Evolutionary conservation across 345 rosid genomes (phyloP).

Genomic region (Eutrema japonicum): DNA sequence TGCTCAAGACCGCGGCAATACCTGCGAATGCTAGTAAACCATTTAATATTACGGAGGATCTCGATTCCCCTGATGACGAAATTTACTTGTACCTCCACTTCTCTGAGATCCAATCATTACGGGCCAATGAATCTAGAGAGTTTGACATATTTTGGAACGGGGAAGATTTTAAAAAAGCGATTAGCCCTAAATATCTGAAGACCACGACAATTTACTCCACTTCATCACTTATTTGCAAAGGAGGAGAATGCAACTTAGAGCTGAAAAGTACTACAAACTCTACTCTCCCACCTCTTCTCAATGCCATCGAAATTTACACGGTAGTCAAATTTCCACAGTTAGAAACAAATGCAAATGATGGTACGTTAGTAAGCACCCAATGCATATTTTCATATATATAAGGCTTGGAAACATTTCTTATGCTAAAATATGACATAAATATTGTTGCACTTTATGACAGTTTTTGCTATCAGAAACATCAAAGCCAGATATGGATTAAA

Average conservation of each 20-base stretch:
- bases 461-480: slow-evolving; percentile 45
- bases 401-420: no score
- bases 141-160: slow-evolving; percentile 10
- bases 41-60: slow-evolving; percentile 15
- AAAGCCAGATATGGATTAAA: slow-evolving; percentile 42
- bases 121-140: slow-evolving; percentile 2
- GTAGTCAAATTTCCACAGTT: not conserved
- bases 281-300: slow-evolving; percentile 30
- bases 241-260: slow-evolving; percentile 26
- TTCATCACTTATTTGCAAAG: slow-evolving; percentile 7
- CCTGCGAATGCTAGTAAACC: slow-evolving; percentile 37
- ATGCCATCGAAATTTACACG: slow-evolving; percentile 18
- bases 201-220: not conserved
- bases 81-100: slow-evolving; percentile 32
- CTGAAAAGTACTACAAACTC: slow-evolving; percentile 21
- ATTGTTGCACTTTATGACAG: no score
- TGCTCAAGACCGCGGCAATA: slow-evolving; percentile 46
- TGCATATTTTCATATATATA: no score
- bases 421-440: no score
- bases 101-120: slow-evolving; percentile 15
- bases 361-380: no score
- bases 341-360: slow-evolving; percentile 30
- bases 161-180: not conserved
- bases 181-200: slow-evolving; percentile 4
- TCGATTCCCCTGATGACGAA: slow-evolving; percentile 19